A percentile compares a stretch with the other conserved stretches of the same genome.
Conservation (phyloP, 495 filamentous ascomycete genomes). For the Penicillium canescens region DNA sequence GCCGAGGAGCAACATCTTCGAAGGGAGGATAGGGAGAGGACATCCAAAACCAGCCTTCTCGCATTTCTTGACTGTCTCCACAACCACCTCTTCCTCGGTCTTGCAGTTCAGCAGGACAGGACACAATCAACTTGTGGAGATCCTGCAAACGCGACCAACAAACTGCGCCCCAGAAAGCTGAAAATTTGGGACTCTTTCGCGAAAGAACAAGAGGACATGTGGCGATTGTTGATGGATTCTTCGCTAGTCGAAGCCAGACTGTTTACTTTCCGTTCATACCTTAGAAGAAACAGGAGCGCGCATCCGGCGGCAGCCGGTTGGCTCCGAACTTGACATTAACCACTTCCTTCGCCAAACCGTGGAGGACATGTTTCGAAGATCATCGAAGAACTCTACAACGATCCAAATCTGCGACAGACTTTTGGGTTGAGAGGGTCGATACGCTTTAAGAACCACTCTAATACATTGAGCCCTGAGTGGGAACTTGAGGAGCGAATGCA, state of each 20-base stretch:
- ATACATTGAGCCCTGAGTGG: slow-evolving; percentile 5
- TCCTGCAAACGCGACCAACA: slow-evolving; percentile 12
- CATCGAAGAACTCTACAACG: slow-evolving; percentile 7
- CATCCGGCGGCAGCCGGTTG: slow-evolving; percentile 2
- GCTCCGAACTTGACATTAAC: slow-evolving; percentile 11
- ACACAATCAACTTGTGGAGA: slow-evolving; percentile 14
- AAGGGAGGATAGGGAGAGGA: no score
- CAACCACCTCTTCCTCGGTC: slow-evolving; percentile 10
- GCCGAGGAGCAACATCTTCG: no score
- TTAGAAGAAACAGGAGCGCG: slow-evolving; percentile 6
- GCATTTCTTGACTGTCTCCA: slow-evolving; percentile 16
- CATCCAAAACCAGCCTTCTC: slow-evolving; percentile 8
- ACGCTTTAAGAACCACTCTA: slow-evolving; percentile 14
- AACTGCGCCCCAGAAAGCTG: slow-evolving; percentile 12
- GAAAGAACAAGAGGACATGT: slow-evolving; percentile 11
- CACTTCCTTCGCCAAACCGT: slow-evolving; percentile 4
- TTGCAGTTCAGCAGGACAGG: slow-evolving; percentile 13
- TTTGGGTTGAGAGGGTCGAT: slow-evolving; percentile 9
- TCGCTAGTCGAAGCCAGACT: slow-evolving; percentile 2
- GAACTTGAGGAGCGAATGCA: slow-evolving; percentile 1
- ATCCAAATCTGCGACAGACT: not conserved
- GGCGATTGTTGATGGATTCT: slow-evolving; percentile 12
- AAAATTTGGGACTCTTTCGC: slow-evolving; percentile 8
- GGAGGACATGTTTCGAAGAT: slow-evolving; percentile 9
- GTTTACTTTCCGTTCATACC: slow-evolving; percentile 6